A percentile compares a stretch with the other conserved stretches of the same genome.
phyloP scores from a whole-genome alignment of 163 green algal genomes.

The Prototheca cutis region DNA sequence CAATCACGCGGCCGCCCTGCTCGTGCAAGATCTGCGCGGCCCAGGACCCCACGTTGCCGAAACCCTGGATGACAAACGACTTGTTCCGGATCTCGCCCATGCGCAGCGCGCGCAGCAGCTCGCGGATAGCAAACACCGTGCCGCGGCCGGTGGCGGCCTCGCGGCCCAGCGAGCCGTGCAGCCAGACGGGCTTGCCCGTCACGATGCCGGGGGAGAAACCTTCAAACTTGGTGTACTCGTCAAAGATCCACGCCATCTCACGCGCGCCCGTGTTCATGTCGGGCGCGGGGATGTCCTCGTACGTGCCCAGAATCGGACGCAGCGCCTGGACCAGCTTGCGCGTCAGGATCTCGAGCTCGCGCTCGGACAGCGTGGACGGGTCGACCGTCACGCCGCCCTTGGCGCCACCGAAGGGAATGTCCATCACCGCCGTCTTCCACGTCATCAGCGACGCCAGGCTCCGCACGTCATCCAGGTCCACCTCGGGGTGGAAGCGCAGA shows the following conservation, averaged over 20 bases:
- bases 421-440: slow-evolving; percentile 94
- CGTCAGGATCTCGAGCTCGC: slow-evolving; percentile 83
- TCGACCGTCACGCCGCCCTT: slow-evolving; percentile 78
- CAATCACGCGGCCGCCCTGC: slow-evolving; percentile 59
- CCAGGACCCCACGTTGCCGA: slow-evolving; percentile 85
- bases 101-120: slow-evolving; percentile 55
- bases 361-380: slow-evolving; percentile 53
- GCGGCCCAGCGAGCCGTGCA: slow-evolving; percentile 70
- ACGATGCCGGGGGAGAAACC: slow-evolving; percentile 81
- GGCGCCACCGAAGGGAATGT: slow-evolving; percentile 88
- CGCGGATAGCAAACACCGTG: slow-evolving; percentile 62
- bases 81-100: slow-evolving; percentile 49
- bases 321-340: slow-evolving; percentile 76
- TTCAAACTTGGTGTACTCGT: slow-evolving; percentile 77
- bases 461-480: slow-evolving; percentile 85
- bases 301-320: slow-evolving; percentile 63
- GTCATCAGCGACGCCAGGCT: slow-evolving; percentile 89
- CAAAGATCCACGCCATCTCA: slow-evolving; percentile 68
- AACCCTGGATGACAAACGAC: slow-evolving; percentile 79
- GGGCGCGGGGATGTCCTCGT: slow-evolving; percentile 70
- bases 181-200: slow-evolving; percentile 78
- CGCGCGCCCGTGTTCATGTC: slow-evolving; percentile 80
- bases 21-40: slow-evolving; percentile 60
- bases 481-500: slow-evolving; percentile 66
- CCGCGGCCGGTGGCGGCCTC: slow-evolving; percentile 72